A percentile compares a stretch with the other conserved stretches of the same genome.
Conservation (phyloP, 1,284 basidiomycete genomes). For the Cerrena zonata region DNA sequence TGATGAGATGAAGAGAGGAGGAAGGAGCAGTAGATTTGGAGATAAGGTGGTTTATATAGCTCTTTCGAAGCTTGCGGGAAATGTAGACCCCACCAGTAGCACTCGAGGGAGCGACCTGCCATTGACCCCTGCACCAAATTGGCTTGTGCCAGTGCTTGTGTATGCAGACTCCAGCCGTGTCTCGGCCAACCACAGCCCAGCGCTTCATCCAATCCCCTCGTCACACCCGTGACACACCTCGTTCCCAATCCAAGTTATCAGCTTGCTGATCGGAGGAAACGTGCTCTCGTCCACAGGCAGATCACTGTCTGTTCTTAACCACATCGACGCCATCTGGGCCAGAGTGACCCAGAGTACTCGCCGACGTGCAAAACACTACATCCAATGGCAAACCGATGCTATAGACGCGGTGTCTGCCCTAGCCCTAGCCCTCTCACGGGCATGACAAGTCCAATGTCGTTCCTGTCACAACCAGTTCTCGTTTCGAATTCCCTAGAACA, state of each 20-base stretch:
- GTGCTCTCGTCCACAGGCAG: not conserved
- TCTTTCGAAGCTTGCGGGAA: too few species aligned
- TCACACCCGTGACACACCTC: not conserved
- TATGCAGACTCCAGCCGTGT: not conserved
- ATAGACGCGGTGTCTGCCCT: too few species aligned
- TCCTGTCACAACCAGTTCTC: not conserved
- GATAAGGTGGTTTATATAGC: conserved; percentile 12
- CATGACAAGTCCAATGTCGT: not conserved
- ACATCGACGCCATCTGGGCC: not conserved
- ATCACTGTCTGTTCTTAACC: not conserved
- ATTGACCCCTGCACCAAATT: not conserved
- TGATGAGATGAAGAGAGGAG: conserved; percentile 26
- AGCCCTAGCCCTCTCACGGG: not conserved
- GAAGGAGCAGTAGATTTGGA: conserved; percentile 3
- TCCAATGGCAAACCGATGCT: too few species aligned
- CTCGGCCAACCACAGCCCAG: not conserved
- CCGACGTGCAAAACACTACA: too few species aligned
- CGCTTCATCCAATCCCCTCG: not conserved
- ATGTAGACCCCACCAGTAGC: not conserved
- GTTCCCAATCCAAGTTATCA: not conserved
- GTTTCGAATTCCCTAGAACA: not conserved
- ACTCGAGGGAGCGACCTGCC: not conserved
- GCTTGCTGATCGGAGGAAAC: not conserved
- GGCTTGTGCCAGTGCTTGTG: not conserved
- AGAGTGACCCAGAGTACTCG: not conserved